Conservation (phyloP, 495 filamentous ascomycete species). For the Daldinia childiae region DNA sequence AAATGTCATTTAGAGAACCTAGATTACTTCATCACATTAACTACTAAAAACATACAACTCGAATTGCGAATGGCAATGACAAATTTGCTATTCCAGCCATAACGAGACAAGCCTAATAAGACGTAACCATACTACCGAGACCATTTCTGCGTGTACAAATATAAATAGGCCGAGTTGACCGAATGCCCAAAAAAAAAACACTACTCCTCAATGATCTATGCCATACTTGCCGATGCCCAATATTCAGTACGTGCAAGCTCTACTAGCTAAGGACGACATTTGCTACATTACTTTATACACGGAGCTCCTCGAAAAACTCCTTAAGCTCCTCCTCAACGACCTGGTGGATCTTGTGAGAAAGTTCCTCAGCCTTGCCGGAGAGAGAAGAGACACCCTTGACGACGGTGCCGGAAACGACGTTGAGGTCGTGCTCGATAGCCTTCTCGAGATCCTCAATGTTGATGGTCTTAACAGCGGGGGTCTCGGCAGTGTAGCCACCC, state of each 20-base stretch:
- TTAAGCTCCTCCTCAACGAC: slow-evolving; percentile 72
- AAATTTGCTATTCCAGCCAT: slow-evolving; percentile 33
- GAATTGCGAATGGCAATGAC: slow-evolving; percentile 13
- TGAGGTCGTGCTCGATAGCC: slow-evolving; percentile 67
- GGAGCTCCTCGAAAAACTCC: slow-evolving; percentile 72
- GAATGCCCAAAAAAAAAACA: slow-evolving; percentile 38
- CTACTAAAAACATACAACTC: background rate
- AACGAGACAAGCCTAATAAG: slow-evolving; percentile 31
- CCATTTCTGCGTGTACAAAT: slow-evolving; percentile 52
- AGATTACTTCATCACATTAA: background rate
- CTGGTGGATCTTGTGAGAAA: slow-evolving; percentile 63
- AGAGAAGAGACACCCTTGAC: slow-evolving; percentile 58
- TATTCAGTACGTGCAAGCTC: slow-evolving; percentile 15
- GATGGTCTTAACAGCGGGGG: slow-evolving; percentile 49
- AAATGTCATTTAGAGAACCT: background rate
- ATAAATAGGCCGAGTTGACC: slow-evolving; percentile 49
- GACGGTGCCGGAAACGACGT: slow-evolving; percentile 63
- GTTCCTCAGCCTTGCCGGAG: slow-evolving; percentile 57
- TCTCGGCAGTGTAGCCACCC: slow-evolving; percentile 64
- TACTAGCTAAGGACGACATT: slow-evolving; percentile 2
- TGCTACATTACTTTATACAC: slow-evolving; percentile 44
- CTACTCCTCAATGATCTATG: slow-evolving; percentile 29
- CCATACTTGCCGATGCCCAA: slow-evolving; percentile 18
- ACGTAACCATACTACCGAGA: slow-evolving; percentile 40
- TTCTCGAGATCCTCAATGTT: slow-evolving; percentile 66